A percentile compares a stretch with the other conserved stretches of the same genome.
phyloP scores from a whole-genome alignment of 176 grass and related monocot species.

The Poa annua region DNA sequence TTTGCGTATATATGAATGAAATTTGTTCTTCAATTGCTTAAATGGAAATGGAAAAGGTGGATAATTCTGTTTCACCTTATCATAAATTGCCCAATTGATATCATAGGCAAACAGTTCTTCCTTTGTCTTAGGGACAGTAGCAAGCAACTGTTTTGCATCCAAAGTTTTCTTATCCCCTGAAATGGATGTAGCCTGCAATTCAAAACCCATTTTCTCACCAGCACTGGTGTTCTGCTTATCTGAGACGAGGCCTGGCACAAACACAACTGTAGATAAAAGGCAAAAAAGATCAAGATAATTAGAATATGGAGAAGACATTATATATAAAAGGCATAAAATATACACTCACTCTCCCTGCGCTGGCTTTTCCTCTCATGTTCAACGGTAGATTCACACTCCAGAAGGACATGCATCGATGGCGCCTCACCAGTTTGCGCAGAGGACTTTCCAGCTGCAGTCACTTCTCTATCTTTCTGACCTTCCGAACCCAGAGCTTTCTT shows the following conservation, averaged over 20 bases:
- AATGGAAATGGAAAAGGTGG: constrained; percentile 15
- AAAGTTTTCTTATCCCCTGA: constrained; percentile 59
- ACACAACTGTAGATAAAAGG: not conserved
- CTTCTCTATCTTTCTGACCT: too few species aligned
- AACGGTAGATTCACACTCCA: too few species aligned
- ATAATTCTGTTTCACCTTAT: constrained; percentile 58
- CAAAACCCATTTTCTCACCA: constrained; percentile 68
- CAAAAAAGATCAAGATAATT: not conserved
- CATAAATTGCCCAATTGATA: constrained; percentile 81
- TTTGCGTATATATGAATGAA: not conserved
- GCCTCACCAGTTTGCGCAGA: too few species aligned
- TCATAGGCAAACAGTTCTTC: constrained; percentile 79
- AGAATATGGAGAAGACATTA: not conserved
- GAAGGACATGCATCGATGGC: too few species aligned
- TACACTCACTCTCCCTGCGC: constrained; percentile 38
- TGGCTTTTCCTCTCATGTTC: too few species aligned
- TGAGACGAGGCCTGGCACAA: constrained; percentile 28
- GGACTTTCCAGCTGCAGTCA: too few species aligned
- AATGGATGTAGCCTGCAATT: constrained; percentile 69
- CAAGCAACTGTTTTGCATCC: constrained; percentile 85
- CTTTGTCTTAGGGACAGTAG: constrained; percentile 80
- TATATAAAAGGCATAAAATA: not conserved
- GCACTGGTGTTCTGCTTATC: constrained; percentile 57
- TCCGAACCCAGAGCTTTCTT: too few species aligned
- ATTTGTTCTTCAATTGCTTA: constrained; percentile 1